Evolutionary conservation across 495 filamentous ascomycete species (phyloP).

Genomic region (Trichoderma erinaceum): DNA sequence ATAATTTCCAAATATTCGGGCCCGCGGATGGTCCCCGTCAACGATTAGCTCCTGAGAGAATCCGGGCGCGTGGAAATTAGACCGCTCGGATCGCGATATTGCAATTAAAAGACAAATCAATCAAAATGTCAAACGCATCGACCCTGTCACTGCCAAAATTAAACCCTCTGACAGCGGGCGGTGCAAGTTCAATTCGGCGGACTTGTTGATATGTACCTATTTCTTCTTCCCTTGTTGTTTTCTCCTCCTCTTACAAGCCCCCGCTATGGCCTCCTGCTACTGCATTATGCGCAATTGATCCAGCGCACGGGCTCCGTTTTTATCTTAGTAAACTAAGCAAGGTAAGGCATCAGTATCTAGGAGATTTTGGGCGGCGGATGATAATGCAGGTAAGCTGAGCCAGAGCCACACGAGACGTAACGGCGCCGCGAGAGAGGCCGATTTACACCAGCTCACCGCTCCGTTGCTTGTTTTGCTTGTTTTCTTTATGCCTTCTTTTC

Average conservation of each 20-base stretch:
- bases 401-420: slow-evolving; percentile 1
- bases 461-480: neutral
- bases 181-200: no score
- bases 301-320: neutral
- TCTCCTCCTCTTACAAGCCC: neutral
- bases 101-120: neutral
- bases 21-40: neutral
- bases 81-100: slow-evolving; percentile 12
- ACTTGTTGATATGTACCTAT: neutral
- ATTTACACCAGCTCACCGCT: no score
- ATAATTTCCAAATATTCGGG: neutral
- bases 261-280: neutral
- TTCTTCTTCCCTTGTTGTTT: neutral
- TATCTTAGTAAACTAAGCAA: neutral
- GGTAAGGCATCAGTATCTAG: neutral
- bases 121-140: neutral
- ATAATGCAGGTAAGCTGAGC: slow-evolving; percentile 9
- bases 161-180: no score
- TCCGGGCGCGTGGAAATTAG: slow-evolving; percentile 13
- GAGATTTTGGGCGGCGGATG: neutral
- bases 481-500: neutral
- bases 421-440: neutral
- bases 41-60: neutral
- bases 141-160: no score
- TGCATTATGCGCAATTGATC: neutral